A percentile compares a stretch with the other conserved stretches of the same genome.
phyloP scores from a whole-genome alignment of 257 asterid species.

The Capsicum pubescens region DNA sequence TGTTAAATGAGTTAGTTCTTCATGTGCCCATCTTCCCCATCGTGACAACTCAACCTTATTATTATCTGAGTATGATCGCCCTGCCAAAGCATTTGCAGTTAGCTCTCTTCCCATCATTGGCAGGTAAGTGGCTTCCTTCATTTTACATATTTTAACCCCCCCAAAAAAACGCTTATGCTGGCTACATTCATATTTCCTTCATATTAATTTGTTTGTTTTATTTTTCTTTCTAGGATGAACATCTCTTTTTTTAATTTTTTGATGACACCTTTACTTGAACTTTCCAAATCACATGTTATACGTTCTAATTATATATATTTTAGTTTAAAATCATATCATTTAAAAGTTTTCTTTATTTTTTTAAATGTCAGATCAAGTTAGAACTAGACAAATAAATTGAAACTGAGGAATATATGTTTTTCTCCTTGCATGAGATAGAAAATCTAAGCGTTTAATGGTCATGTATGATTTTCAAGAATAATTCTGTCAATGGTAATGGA shows the following conservation, averaged over 20 bases:
- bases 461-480: not conserved
- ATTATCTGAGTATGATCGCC: not conserved
- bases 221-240: no score
- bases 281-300: no score
- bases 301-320: no score
- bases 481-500: not conserved
- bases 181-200: no score
- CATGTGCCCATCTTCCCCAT: slow-evolving; percentile 61
- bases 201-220: no score
- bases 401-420: not conserved
- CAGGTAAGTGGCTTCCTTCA: not conserved
- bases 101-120: not conserved
- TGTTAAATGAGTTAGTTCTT: slow-evolving; percentile 44
- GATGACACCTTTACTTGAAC: no score
- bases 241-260: no score
- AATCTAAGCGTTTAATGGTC: not conserved
- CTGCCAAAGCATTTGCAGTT: not conserved
- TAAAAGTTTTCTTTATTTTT: no score
- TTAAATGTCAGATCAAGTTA: no score
- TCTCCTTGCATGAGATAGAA: not conserved
- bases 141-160: not conserved
- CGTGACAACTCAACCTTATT: slow-evolving; percentile 45
- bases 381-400: no score
- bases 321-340: no score
- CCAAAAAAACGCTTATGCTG: not conserved